phyloP scores from a whole-genome alignment of 108 stramenopile genomes.

The Skeletonema potamos region DNA sequence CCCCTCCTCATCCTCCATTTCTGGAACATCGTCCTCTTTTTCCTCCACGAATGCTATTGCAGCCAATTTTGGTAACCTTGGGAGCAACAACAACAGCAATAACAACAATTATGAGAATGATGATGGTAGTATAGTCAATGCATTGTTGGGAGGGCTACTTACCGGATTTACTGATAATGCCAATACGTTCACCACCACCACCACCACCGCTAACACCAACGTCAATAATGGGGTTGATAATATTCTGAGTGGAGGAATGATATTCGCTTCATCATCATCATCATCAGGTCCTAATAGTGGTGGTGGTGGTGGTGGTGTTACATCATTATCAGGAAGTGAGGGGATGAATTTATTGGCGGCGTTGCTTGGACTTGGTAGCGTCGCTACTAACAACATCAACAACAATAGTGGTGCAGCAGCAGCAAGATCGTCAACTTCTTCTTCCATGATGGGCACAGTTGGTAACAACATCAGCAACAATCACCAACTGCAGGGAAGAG shows the following conservation, averaged over 20 bases:
- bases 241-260: background rate
- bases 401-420: background rate
- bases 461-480: background rate
- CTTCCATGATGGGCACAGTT: background rate
- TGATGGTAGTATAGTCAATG: background rate
- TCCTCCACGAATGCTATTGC: background rate
- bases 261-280: no score
- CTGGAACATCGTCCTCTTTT: conserved; percentile 1
- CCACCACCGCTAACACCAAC: background rate
- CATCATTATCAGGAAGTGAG: conserved; percentile 27
- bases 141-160: background rate
- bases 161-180: background rate
- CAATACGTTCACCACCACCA: background rate
- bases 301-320: background rate
- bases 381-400: background rate
- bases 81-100: background rate
- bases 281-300: background rate
- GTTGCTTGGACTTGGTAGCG: conserved; percentile 18
- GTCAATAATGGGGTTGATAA: no score
- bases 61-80: background rate
- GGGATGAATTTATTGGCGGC: conserved; percentile 29
- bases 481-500: no score
- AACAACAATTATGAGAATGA: background rate
- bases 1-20: no score
- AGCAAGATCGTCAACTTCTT: background rate